A percentile compares a stretch with the other conserved stretches of the same genome.
phyloP scores from a whole-genome alignment of 1,284 basidiomycete species.

The Pseudozyma sp. region DNA sequence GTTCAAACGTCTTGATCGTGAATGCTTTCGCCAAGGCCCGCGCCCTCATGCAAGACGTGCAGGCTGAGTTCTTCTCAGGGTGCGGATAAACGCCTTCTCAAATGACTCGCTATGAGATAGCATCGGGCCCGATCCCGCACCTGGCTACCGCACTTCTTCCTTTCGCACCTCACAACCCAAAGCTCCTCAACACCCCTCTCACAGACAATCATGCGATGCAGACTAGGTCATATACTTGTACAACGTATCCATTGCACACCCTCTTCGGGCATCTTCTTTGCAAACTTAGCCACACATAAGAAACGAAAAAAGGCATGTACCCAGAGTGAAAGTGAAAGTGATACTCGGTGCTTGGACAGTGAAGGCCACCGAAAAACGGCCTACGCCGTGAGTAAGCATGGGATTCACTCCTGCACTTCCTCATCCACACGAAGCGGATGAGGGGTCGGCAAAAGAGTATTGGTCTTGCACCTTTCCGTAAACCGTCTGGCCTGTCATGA shows the following conservation, averaged over 20 bases:
- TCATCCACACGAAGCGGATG: background rate
- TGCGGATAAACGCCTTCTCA: constrained; percentile 14
- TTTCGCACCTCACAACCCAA: background rate
- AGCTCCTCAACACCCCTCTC: too few species aligned
- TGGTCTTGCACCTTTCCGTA: constrained; percentile 57
- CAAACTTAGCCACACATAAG: background rate
- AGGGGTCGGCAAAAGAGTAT: constrained; percentile 19
- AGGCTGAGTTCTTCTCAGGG: constrained; percentile 15
- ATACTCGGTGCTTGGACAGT: constrained; percentile 53
- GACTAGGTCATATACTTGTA: too few species aligned
- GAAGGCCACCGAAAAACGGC: constrained; percentile 29
- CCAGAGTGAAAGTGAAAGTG: constrained; percentile 60
- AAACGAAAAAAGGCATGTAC: constrained; percentile 23
- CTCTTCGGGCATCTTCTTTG: background rate
- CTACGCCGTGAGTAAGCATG: constrained; percentile 57
- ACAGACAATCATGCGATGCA: too few species aligned
- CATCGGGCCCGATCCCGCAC: constrained; percentile 13
- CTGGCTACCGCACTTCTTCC: background rate
- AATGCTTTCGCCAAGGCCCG: too few species aligned
- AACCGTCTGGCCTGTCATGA: constrained; percentile 29
- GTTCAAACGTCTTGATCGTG: too few species aligned
- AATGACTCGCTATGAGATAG: constrained; percentile 14
- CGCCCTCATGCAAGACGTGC: constrained; percentile 13
- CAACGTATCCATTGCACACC: too few species aligned
- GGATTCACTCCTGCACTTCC: constrained; percentile 27